A percentile compares a stretch with the other conserved stretches of the same genome.
These are phyloP conservation scores for Penicillium antarcticum DNA, from an alignment of 495 filamentous ascomycete genomes.

Conservation along the genomic window DNA sequence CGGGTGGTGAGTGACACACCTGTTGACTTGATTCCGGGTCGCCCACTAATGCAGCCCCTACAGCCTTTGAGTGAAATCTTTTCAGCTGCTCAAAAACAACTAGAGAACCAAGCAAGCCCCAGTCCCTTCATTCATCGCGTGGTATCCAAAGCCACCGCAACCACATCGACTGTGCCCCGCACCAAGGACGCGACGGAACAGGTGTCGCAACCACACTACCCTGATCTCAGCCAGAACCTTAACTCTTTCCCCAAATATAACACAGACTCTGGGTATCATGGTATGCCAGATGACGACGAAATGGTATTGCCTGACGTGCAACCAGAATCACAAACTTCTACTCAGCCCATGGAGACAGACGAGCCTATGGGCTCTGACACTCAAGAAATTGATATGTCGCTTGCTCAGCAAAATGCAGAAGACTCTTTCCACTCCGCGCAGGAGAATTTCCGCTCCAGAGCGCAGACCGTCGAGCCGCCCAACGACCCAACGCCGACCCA, in stretches of 20 bases:
- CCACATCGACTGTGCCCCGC: conserved; percentile 16
- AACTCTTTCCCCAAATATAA: conserved; percentile 43
- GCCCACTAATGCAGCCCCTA: conserved; percentile 15
- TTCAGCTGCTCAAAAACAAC: conserved; percentile 47
- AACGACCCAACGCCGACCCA: conserved; percentile 23
- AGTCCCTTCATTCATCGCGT: conserved; percentile 36
- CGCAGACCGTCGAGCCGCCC: conserved; percentile 35
- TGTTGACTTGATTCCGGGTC: conserved; percentile 1
- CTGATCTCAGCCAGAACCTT: conserved; percentile 32
- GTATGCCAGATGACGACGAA: conserved; percentile 55
- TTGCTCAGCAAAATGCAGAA: conserved; percentile 52
- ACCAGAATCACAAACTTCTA: conserved; percentile 31
- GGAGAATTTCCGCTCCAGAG: conserved; percentile 50
- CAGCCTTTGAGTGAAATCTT: conserved; percentile 87
- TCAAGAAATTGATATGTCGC: conserved; percentile 23
- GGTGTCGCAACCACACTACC: conserved; percentile 29
- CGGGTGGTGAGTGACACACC: conserved; percentile 58
- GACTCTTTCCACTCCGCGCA: conserved; percentile 67
- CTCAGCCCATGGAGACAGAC: conserved; percentile 31
- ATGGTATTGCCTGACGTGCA: conserved; percentile 33
- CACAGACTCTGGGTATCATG: conserved; percentile 81
- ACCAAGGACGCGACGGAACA: conserved; percentile 17
- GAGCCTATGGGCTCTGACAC: conserved; percentile 33
- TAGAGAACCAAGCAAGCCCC: conserved; percentile 32
- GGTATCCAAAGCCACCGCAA: conserved; percentile 27